Percentiles rank a stretch among this genome's conserved stretches.
Conservation (phyloP, 2,329 filamentous ascomycete genomes). For the Annulohypoxylon truncatum region DNA sequence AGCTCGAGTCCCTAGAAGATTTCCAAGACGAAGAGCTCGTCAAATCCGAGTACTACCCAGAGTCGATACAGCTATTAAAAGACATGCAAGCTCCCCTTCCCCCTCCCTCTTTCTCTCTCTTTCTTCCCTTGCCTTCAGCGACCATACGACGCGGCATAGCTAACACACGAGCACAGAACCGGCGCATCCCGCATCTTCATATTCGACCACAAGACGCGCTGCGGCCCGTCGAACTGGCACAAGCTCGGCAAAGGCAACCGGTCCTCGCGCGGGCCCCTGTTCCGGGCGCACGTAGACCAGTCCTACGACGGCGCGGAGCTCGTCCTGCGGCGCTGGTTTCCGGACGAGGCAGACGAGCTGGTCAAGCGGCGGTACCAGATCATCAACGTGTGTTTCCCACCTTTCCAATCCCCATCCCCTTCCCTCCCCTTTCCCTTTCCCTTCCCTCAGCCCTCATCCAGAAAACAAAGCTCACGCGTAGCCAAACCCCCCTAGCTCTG, state of each 20-base stretch:
- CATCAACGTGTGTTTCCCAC: constrained; percentile 42
- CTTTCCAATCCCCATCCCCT: background rate
- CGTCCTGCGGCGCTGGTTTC: constrained; percentile 49
- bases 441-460: background rate
- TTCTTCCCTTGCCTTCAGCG: too few species aligned
- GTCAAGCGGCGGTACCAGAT: constrained; percentile 50
- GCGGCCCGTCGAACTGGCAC: constrained; percentile 66
- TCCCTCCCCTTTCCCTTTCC: background rate
- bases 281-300: constrained; percentile 52
- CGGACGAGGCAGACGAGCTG: constrained; percentile 51
- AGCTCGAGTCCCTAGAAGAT: constrained; percentile 47
- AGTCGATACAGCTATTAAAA: constrained; percentile 74
- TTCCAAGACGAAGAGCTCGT: constrained; percentile 69
- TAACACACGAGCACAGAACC: constrained; percentile 65
- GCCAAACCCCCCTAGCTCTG: constrained; percentile 52
- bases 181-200: constrained; percentile 70
- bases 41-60: constrained; percentile 74
- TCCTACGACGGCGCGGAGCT: constrained; percentile 56
- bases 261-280: constrained; percentile 50
- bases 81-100: constrained; percentile 52
- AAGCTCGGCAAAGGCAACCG: constrained; percentile 73
- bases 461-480: background rate
- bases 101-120: too few species aligned
- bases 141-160: background rate
- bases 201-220: constrained; percentile 80